Evolutionary conservation across 768 basidiomycete species (phyloP).

Genomic region (Sporobolomyces pararoseus): DNA sequence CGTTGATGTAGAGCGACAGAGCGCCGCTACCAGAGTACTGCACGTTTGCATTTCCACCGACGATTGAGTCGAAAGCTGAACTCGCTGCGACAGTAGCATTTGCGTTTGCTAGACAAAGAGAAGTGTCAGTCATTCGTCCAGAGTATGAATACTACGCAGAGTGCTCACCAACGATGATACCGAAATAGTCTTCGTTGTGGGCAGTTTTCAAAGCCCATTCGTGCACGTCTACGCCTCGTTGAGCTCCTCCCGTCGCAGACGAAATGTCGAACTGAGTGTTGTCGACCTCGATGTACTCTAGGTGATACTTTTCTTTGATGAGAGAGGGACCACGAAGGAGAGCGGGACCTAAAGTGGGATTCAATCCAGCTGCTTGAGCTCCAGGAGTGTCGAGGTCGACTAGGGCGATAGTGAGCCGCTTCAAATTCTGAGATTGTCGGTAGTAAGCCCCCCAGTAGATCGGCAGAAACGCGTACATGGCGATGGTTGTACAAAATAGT

Average conservation of each 20-base stretch:
- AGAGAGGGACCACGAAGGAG: slow-evolving; percentile 18
- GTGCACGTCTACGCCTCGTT: slow-evolving; percentile 18
- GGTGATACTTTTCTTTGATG: neutral
- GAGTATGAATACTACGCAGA: neutral
- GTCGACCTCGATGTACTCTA: slow-evolving; percentile 22
- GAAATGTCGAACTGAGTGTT: slow-evolving; percentile 22
- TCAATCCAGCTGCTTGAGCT: slow-evolving; percentile 25
- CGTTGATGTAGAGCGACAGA: slow-evolving; percentile 4
- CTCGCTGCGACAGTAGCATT: slow-evolving; percentile 23
- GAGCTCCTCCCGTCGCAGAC: neutral
- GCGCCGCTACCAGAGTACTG: slow-evolving; percentile 14
- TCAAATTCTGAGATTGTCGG: slow-evolving; percentile 45
- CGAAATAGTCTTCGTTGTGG: slow-evolving; percentile 28
- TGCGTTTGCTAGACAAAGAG: slow-evolving; percentile 10
- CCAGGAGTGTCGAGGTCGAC: slow-evolving; percentile 49
- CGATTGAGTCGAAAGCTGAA: slow-evolving; percentile 2
- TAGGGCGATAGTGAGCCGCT: slow-evolving; percentile 47
- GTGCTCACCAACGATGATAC: slow-evolving; percentile 27
- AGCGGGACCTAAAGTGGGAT: slow-evolving; percentile 48
- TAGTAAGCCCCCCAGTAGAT: slow-evolving; percentile 50
- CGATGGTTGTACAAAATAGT: slow-evolving; percentile 8
- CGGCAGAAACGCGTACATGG: slow-evolving; percentile 44
- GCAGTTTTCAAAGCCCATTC: slow-evolving; percentile 15
- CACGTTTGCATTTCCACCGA: neutral
- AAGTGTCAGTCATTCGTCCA: neutral